Percentiles rank a stretch among this genome's conserved stretches.
These are phyloP conservation scores for Tephrocybe sp. DNA, from an alignment of 768 basidiomycete species.

Conservation along the genomic window DNA sequence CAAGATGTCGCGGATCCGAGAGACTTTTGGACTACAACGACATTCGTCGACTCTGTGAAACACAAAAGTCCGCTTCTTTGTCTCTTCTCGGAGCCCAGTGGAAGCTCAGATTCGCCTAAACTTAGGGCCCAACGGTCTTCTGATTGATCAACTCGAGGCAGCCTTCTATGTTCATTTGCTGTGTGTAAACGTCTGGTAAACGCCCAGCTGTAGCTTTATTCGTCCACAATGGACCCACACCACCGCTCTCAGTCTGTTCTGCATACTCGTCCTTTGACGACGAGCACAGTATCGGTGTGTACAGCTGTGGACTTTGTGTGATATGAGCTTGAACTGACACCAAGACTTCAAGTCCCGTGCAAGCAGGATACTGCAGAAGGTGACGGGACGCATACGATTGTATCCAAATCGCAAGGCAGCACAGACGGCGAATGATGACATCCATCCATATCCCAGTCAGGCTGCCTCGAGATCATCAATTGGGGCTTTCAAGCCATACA, in stretches of 20 bases:
- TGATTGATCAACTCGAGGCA: constrained; percentile 7
- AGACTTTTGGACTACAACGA: no score
- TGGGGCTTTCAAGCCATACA: constrained; percentile 38
- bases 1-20: no score
- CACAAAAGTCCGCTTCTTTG: neutral
- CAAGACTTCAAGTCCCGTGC: constrained; percentile 25
- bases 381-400: constrained; percentile 34
- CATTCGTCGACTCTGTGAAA: no score
- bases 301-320: neutral
- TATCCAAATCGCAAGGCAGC: constrained; percentile 5
- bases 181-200: neutral
- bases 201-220: neutral
- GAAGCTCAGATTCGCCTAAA: neutral
- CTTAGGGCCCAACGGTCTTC: neutral
- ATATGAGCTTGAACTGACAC: neutral
- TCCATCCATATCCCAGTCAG: constrained; percentile 26
- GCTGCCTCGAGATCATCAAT: constrained; percentile 20
- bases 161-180: constrained; percentile 5
- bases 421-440: constrained; percentile 8
- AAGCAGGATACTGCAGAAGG: constrained; percentile 39
- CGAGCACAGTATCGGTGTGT: constrained; percentile 21
- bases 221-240: constrained; percentile 19
- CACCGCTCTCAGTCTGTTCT: constrained; percentile 22
- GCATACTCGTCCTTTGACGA: constrained; percentile 18
- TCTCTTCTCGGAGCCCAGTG: neutral